These are phyloP conservation scores for Lactarius akahatsu DNA, from an alignment of 768 basidiomycete genomes.

Conservation along the genomic window DNA sequence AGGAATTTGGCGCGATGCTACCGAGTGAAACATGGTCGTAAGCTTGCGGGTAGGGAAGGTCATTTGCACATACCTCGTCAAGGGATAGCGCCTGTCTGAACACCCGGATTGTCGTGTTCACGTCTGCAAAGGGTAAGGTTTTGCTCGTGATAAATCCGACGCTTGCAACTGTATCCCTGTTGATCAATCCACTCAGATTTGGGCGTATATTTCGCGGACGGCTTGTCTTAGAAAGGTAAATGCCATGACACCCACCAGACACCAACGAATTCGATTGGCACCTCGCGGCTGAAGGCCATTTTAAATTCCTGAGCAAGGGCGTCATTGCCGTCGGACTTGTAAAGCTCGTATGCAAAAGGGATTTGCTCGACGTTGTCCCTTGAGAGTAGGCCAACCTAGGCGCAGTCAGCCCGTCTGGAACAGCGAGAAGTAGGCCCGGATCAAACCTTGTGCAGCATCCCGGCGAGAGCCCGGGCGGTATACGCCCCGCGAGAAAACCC, in stretches of 20 bases:
- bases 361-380: constrained; percentile 67
- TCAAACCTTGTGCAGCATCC: constrained; percentile 59
- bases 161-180: constrained; percentile 77
- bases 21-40: neutral
- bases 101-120: constrained; percentile 60
- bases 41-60: neutral
- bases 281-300: constrained; percentile 60
- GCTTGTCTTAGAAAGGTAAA: neutral
- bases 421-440: neutral
- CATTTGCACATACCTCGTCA: constrained; percentile 56
- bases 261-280: constrained; percentile 75
- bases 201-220: neutral
- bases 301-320: constrained; percentile 66
- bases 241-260: constrained; percentile 55
- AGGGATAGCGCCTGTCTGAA: constrained; percentile 79
- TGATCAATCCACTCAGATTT: neutral
- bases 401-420: neutral
- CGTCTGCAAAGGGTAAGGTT: constrained; percentile 64
- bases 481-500: constrained; percentile 78
- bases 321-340: constrained; percentile 50
- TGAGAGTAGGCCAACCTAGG: constrained; percentile 68
- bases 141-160: constrained; percentile 64
- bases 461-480: constrained; percentile 72
- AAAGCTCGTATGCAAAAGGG: constrained; percentile 73
- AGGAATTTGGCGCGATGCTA: constrained; percentile 65